Base-by-base conservation (phyloP, 345 rosid genomes). In the Sapria himalayana region DNA sequence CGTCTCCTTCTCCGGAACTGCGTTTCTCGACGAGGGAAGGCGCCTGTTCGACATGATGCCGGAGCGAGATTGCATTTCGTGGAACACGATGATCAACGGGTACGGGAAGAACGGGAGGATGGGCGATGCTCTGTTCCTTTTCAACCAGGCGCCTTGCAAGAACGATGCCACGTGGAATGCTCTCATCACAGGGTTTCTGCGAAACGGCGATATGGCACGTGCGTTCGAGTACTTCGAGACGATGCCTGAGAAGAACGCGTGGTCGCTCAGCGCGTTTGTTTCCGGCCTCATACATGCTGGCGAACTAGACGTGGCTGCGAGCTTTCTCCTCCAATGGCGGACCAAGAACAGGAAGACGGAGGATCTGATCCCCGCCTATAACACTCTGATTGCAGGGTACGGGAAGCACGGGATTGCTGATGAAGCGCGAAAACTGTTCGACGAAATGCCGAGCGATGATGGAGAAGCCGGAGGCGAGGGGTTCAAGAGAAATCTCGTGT, bases 1-100 rank as follows among this genome's bases (percentile, higher is more conserved):
- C 22, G 50, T 67, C 3, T 60, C 70, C 0, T 80, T 71, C n/a
- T 37, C 67, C 1, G 72, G 66, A 12, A 23, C 23, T 24, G 62
- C 63, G 41, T 64, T 62, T 53, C 16, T 69, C 17, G 65, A 51
- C 9, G 64, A 71, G 3, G 93, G 69, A 31, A 71, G 70, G 52
- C 33, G 19, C 3, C 46, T 80, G 66, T 80, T 80, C 56, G 85
- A 80, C 47, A 37, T 31, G 49, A 80, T 76, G 82, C 67, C 70
- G n/a, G 48, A 45, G 61, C 60, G 79, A 57, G 76, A 54, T 31
- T 22, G 22, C 40, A 57, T 72, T 43, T 55, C 89, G 4, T 81
- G 82, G 82, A 81, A 81, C 39, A 81, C 80, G 4, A 71, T 81
- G 75, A 69, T 81, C 47, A 73, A 76, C 46, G 84, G 84, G 44